These are phyloP conservation scores for Ophiostoma pallidulum DNA, from an alignment of 2,329 filamentous ascomycete genomes.

Conservation along the genomic window DNA sequence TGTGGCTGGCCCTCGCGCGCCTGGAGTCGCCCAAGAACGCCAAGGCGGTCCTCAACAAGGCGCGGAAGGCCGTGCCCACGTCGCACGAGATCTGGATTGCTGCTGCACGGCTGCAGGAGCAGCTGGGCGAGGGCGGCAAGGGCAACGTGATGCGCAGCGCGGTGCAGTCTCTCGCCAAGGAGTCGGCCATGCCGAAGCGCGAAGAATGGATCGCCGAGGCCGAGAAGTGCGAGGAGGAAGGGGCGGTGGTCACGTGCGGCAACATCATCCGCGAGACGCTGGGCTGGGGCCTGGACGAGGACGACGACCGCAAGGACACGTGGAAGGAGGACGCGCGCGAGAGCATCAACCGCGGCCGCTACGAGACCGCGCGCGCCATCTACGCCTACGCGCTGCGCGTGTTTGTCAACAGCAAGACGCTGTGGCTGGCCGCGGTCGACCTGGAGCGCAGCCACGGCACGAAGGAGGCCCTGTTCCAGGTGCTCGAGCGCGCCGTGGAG, in stretches of 20 bases:
- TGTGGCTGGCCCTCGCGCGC: slow-evolving; percentile 89
- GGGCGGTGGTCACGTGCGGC: slow-evolving; percentile 74
- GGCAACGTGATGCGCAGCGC: slow-evolving; percentile 93
- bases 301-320: slow-evolving; percentile 89
- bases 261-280: slow-evolving; percentile 89
- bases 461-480: slow-evolving; percentile 61
- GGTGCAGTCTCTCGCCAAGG: slow-evolving; percentile 76
- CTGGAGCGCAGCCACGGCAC: slow-evolving; percentile 83
- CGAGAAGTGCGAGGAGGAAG: slow-evolving; percentile 89
- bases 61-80: slow-evolving; percentile 84
- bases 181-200: slow-evolving; percentile 91
- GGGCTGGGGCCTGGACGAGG: slow-evolving; percentile 86
- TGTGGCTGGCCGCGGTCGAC: slow-evolving; percentile 87
- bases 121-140: slow-evolving; percentile 64
- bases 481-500: slow-evolving; percentile 88
- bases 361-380: slow-evolving; percentile 86
- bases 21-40: slow-evolving; percentile 86
- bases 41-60: slow-evolving; percentile 89
- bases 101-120: slow-evolving; percentile 81
- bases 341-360: slow-evolving; percentile 71
- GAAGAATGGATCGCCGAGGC: slow-evolving; percentile 96
- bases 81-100: slow-evolving; percentile 97
- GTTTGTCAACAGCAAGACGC: slow-evolving; percentile 76
- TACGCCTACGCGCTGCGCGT: slow-evolving; percentile 84
- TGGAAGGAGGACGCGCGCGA: slow-evolving; percentile 90